phyloP scores from a whole-genome alignment of 2,329 filamentous ascomycete species.

The Drechslera avenae region DNA sequence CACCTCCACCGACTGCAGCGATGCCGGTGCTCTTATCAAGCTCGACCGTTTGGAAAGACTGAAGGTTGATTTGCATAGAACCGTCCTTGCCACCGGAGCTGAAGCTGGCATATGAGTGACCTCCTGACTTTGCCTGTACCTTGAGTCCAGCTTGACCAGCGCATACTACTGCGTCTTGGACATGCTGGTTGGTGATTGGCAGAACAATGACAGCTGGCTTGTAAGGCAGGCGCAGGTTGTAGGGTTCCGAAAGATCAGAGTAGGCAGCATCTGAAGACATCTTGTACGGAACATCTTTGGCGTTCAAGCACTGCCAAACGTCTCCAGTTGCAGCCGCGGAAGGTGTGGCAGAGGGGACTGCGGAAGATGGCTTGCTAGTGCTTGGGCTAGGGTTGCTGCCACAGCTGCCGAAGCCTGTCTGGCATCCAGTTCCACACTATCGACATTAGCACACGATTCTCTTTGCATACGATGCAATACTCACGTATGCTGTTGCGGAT shows the following conservation, averaged over 20 bases:
- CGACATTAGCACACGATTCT: conserved; percentile 11
- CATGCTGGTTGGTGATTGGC: conserved; percentile 59
- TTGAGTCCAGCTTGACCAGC: conserved; percentile 57
- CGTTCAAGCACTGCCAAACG: conserved; percentile 37
- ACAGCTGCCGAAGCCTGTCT: conserved; percentile 40
- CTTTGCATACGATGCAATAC: neutral
- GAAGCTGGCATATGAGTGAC: conserved; percentile 65
- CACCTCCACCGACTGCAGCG: conserved; percentile 56
- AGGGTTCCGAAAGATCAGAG: conserved; percentile 39
- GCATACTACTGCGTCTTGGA: conserved; percentile 64
- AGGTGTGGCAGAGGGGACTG: conserved; percentile 19
- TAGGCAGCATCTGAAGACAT: conserved; percentile 35
- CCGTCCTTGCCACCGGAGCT: conserved; percentile 58
- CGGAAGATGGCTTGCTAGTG: conserved; percentile 22
- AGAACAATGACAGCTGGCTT: conserved; percentile 63
- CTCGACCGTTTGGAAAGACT: conserved; percentile 52
- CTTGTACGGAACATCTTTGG: conserved; percentile 42
- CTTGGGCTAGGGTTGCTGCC: conserved; percentile 20
- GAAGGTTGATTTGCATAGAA: conserved; percentile 55
- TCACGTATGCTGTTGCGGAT: conserved; percentile 30
- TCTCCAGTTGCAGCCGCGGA: conserved; percentile 17
- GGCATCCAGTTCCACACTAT: conserved; percentile 42
- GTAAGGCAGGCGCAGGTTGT: conserved; percentile 45
- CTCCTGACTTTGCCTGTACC: conserved; percentile 67
- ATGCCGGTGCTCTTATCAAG: conserved; percentile 50